phyloP scores from a whole-genome alignment of 108 stramenopile species.

The Stephanodiscus triporus region DNA sequence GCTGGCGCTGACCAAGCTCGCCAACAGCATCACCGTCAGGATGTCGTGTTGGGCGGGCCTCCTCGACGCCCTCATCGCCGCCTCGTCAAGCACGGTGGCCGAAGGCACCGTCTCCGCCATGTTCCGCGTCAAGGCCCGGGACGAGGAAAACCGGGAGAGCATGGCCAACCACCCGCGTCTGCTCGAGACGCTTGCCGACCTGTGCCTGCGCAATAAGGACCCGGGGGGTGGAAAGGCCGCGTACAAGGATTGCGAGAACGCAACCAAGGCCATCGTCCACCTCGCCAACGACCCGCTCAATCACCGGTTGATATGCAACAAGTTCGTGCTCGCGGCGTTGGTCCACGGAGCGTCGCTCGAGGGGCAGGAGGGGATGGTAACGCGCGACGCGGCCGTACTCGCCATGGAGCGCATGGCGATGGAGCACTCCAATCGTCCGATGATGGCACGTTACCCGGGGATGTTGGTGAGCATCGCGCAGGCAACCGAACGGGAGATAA shows the following conservation, averaged over 20 bases:
- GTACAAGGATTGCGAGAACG: constrained; percentile 76
- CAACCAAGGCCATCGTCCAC: constrained; percentile 82
- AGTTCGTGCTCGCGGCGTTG: constrained; percentile 67
- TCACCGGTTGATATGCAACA: constrained; percentile 68
- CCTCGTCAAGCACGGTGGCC: constrained; percentile 61
- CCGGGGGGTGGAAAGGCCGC: constrained; percentile 17
- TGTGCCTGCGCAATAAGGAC: constrained; percentile 39
- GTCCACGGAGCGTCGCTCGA: constrained; percentile 59
- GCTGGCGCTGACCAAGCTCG: constrained; percentile 82
- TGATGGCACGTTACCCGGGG: constrained; percentile 79
- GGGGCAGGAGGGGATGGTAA: constrained; percentile 41
- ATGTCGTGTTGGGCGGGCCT: constrained; percentile 68
- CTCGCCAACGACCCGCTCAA: constrained; percentile 78
- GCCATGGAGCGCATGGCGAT: constrained; percentile 85
- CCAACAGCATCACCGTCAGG: constrained; percentile 60
- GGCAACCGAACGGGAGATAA: constrained; percentile 80
- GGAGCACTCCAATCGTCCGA: constrained; percentile 71
- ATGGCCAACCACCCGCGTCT: constrained; percentile 77
- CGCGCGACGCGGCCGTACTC: constrained; percentile 74
- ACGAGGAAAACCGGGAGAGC: constrained; percentile 70
- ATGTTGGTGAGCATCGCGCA: constrained; percentile 73
- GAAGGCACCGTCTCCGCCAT: constrained; percentile 75
- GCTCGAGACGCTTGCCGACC: constrained; percentile 67
- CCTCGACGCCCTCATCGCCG: constrained; percentile 76
- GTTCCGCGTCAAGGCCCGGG: constrained; percentile 81